Percentiles rank a stretch among this genome's conserved stretches.
These are phyloP conservation scores for Physaria fendleri DNA, from an alignment of 345 rosid genomes.

Conservation along the genomic window DNA sequence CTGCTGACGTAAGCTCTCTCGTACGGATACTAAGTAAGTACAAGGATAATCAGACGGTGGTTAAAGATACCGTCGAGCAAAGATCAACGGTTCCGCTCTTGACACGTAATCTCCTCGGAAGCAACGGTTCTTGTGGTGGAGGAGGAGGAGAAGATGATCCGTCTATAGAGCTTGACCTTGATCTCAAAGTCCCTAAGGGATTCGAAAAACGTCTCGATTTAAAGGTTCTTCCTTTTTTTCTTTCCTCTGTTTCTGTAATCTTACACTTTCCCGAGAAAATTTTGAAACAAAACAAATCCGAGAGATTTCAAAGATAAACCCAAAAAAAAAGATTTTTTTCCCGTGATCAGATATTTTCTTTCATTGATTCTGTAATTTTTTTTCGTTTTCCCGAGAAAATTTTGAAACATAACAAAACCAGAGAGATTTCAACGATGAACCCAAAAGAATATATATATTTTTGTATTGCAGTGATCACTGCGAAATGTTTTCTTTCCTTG, in stretches of 20 bases:
- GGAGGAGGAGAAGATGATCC: constrained; percentile 25
- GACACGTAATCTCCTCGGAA: constrained; percentile 69
- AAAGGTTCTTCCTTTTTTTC: constrained; percentile 58
- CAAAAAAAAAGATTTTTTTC: too few species aligned
- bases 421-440: too few species aligned
- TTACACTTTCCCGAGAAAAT: too few species aligned
- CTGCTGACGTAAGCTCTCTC: constrained; percentile 54
- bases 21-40: constrained; percentile 34
- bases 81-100: constrained; percentile 34
- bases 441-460: too few species aligned
- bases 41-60: constrained; percentile 35
- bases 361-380: too few species aligned
- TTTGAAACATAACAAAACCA: too few species aligned
- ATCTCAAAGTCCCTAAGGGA: constrained; percentile 71
- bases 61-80: constrained; percentile 21
- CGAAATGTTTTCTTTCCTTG: background rate
- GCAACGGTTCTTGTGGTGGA: constrained; percentile 10
- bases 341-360: too few species aligned
- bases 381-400: too few species aligned
- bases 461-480: too few species aligned
- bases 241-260: too few species aligned
- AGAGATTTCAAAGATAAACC: too few species aligned
- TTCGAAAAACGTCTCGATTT: constrained; percentile 92
- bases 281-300: too few species aligned
- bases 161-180: constrained; percentile 75